These are phyloP conservation scores for Anisodus tanguticus DNA, from an alignment of 257 asterid species.

Conservation along the genomic window DNA sequence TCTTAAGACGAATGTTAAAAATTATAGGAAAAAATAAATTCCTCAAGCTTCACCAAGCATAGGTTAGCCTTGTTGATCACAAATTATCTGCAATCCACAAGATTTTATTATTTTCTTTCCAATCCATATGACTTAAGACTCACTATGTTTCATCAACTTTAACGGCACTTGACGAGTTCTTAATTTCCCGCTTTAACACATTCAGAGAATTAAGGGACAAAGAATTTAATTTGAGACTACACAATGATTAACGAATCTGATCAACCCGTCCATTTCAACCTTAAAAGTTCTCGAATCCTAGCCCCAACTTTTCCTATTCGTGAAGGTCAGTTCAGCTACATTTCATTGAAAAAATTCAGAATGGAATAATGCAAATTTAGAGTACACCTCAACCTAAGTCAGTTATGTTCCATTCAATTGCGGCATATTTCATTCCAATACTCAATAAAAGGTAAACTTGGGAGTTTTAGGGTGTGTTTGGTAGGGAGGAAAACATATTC, in stretches of 20 bases:
- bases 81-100: slow-evolving; percentile 9
- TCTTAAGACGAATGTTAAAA: background rate
- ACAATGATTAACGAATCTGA: background rate
- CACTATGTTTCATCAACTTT: background rate
- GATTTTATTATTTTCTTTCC: background rate
- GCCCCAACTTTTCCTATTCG: too few relatives aligned
- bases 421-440: background rate
- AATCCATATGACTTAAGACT: background rate
- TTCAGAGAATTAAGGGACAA: background rate
- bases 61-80: slow-evolving; percentile 4
- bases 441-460: background rate
- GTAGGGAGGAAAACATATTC: too few relatives aligned
- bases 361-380: background rate
- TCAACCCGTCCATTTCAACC: background rate
- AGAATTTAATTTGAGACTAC: background rate
- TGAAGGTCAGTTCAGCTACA: background rate
- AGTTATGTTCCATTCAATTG: too few relatives aligned
- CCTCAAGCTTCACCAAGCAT: background rate
- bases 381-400: background rate
- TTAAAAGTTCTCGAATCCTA: background rate
- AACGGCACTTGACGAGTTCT: background rate
- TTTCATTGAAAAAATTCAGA: background rate
- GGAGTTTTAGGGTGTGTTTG: too few relatives aligned
- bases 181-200: background rate
- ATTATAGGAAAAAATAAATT: background rate